Base-by-base conservation (phyloP, 495 filamentous ascomycete species). In the Hyaloscypha hepaticicola region DNA sequence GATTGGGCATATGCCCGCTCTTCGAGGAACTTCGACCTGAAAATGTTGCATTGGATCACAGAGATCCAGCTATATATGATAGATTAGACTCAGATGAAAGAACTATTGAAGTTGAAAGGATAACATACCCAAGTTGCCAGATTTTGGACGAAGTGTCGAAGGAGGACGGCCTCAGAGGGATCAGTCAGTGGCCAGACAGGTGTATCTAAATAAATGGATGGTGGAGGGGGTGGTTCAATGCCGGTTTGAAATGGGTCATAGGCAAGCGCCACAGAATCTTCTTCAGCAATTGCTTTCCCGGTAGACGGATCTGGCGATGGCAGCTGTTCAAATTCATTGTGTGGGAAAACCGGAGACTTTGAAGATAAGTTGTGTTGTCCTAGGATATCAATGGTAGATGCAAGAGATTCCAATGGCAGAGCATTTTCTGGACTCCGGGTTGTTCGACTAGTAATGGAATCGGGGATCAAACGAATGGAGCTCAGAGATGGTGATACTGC, bases 1-100 rank as follows among this genome's bases (percentile, higher is more conserved):
- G 29, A 82, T 79, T n/a, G 78, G 77, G 55, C 76, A 83, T 22
- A 64, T 75, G 14, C 76, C 75, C 5, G 85, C 82, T 50, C 77
- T 70, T 56, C 80, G 75, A 0, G 84, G 83, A 1, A 87, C 82
- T 12, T 80, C 70, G 1, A 80, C 73, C 25, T 82, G 77, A 61
- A 87, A 87, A 65, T 83, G 82, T 57, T 77, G 77, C 45, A 72
- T 74, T 9, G 79, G 77, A 68, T 87, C 84, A 58, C 84, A 87
- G 21, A 85, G 74, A 65, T 58, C 56, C n/a, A 58, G 56, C 56
- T 58, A 21, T 3, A 27, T 25, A 22, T 26, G 55, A 12, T 58
- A 21, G 16, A 12, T 29, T 57, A 21, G 27, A n/a, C 28, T 29
- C 11, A 62, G 6, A 45, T 45, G 12, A 45, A 5, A 5, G 31